Evolutionary conservation across 768 basidiomycete genomes (phyloP).

Genomic region (Boletus pseudopeckii): DNA sequence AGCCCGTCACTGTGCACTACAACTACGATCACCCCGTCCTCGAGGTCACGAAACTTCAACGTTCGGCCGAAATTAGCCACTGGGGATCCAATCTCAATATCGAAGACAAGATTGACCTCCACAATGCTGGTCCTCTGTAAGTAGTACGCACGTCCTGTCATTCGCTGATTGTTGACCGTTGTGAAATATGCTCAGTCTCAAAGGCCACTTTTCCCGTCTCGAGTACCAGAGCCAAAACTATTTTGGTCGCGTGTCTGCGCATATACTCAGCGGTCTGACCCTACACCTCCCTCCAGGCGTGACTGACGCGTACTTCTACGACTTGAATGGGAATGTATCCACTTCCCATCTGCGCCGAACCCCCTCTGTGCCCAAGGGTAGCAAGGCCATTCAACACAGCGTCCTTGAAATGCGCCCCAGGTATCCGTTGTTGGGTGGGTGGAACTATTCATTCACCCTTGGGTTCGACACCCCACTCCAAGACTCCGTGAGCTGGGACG

Average conservation of each 20-base stretch:
- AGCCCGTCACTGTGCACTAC: conserved; percentile 73
- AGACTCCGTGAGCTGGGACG: conserved; percentile 68
- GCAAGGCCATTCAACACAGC: conserved; percentile 52
- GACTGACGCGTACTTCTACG: conserved; percentile 83
- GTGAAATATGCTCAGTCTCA: conserved; percentile 54
- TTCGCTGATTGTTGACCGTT: not conserved
- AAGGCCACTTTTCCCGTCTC: conserved; percentile 93
- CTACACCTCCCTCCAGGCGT: conserved; percentile 82
- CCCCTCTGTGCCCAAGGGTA: conserved; percentile 60
- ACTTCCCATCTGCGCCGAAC: conserved; percentile 79
- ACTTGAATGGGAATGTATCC: conserved; percentile 93
- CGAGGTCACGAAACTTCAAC: conserved; percentile 66
- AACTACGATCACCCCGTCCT: conserved; percentile 77
- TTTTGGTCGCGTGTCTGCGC: conserved; percentile 61
- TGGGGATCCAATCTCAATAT: conserved; percentile 96
- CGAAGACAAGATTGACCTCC: conserved; percentile 80
- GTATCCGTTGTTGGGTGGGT: conserved; percentile 92
- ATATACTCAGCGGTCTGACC: conserved; percentile 69
- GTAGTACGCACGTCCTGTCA: conserved; percentile 29
- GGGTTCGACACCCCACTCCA: conserved; percentile 89
- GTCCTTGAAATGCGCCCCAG: conserved; percentile 82
- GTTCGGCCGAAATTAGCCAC: conserved; percentile 89
- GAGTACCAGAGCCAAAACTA: conserved; percentile 77
- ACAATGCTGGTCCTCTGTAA: conserved; percentile 88
- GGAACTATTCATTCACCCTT: conserved; percentile 95